These are phyloP conservation scores for Lotmaria passim DNA, from an alignment of 208 protist species.

Conservation along the genomic window DNA sequence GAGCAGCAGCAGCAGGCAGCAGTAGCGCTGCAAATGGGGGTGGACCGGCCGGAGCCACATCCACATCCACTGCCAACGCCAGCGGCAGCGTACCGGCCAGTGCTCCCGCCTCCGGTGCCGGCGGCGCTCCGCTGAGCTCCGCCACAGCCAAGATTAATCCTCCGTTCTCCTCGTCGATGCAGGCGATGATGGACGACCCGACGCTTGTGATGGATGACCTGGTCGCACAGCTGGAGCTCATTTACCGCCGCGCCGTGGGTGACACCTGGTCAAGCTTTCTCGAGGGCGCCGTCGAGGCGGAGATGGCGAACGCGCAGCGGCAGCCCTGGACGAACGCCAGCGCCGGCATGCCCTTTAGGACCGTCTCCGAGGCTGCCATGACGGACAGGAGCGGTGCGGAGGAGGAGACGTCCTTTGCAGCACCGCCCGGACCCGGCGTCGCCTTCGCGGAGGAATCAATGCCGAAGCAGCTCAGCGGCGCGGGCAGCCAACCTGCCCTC, in stretches of 20 bases:
- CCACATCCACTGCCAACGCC: neutral
- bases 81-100: neutral
- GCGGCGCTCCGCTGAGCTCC: too few species aligned
- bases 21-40: conserved; percentile 17
- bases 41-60: neutral
- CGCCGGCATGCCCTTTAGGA: neutral
- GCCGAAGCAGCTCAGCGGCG: neutral
- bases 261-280: conserved; percentile 68
- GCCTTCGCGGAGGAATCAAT: conserved; percentile 4
- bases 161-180: conserved; percentile 4
- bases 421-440: neutral
- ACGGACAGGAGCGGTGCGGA: neutral
- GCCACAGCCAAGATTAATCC: neutral
- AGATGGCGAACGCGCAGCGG: conserved; percentile 16
- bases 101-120: too few species aligned
- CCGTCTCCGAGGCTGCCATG: neutral
- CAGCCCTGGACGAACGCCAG: neutral
- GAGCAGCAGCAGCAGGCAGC: neutral
- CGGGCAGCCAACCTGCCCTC: neutral
- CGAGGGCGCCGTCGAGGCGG: conserved; percentile 41
- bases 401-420: neutral
- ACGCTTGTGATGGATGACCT: conserved; percentile 68
- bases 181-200: conserved; percentile 29
- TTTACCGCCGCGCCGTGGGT: conserved; percentile 58
- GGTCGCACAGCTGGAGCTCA: conserved; percentile 54